Base-by-base conservation (phyloP, 331 rosid species). In the Stylosanthes scabra region DNA sequence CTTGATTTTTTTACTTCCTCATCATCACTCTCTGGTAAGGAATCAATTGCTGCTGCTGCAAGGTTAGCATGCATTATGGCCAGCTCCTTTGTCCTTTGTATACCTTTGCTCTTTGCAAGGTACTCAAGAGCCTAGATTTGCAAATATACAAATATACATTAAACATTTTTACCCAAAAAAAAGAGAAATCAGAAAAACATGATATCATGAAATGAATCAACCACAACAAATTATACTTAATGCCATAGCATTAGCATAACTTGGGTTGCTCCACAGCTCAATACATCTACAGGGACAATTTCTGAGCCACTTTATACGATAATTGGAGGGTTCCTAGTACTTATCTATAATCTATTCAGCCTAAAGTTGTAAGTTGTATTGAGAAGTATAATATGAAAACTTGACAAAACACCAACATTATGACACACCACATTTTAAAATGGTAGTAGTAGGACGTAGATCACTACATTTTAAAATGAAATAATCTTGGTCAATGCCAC, bases 1-100 rank as follows among this genome's bases (percentile, higher is more conserved):
- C 91, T 88, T 29, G 99, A 91, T 46, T 68, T 84, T 81, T 77
- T 75, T 8, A 91, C 97, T 8, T 91, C 86, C 71, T 87, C 92
- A 12, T 90, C 86, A 1, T 86, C 71, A n/a, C 63, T 88, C 58
- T 83, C 84, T 0, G 97, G 98, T 59, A 93, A 81, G 63, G 96
- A 88, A 80, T 93, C 93, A 11, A 93, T 90, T 15, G 98, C 97
- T 70, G 82, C 89, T 3, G 91, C 96, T 2, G 97, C 97, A 59
- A 87, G 89, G 80, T 68, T 88, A 66, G 98, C 98, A 66, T 90
- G 98, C 72, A 84, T 78, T 59, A 74, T 31, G 25, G 98, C 98
- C 45, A 93, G 87, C 74, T 93, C 98, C 80, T 68, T 85, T 28
- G 98, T 83, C 69, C 81, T 85, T 58, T 88, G 98, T 65, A 93